phyloP scores from a whole-genome alignment of 208 protist genomes.

The Trypanosoma boissoni region DNA sequence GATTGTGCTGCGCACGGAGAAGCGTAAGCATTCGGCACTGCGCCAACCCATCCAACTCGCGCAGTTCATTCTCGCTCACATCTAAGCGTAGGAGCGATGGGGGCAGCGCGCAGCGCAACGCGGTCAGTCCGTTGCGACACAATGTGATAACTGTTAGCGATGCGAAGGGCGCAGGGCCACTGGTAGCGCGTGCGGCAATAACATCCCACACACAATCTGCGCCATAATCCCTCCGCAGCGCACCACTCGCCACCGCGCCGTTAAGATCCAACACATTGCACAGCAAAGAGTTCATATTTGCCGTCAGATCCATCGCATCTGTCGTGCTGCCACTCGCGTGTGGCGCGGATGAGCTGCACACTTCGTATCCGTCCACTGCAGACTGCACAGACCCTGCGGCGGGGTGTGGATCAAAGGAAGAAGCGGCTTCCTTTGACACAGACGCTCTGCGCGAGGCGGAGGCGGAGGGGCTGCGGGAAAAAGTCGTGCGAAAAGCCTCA shows the following conservation, averaged over 20 bases:
- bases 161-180: background rate
- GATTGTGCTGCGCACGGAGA: conserved; percentile 76
- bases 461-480: no score
- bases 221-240: conserved; percentile 18
- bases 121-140: conserved; percentile 51
- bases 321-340: conserved; percentile 1
- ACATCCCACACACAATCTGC: conserved; percentile 60
- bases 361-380: background rate
- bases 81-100: conserved; percentile 74
- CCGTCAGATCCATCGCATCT: conserved; percentile 61
- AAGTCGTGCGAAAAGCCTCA: no score
- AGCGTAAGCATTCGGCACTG: conserved; percentile 77
- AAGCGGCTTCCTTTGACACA: no score
- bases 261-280: conserved; percentile 68
- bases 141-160: conserved; percentile 78
- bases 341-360: background rate
- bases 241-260: conserved; percentile 30
- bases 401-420: no score
- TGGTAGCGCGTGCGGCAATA: conserved; percentile 30
- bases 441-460: no score
- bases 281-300: conserved; percentile 69
- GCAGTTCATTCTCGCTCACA: conserved; percentile 74
- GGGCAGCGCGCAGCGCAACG: conserved; percentile 41
- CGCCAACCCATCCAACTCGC: conserved; percentile 40
- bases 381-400: no score